phyloP scores from a whole-genome alignment of 2,329 filamentous ascomycete species.

The Simplicillium sp. region DNA sequence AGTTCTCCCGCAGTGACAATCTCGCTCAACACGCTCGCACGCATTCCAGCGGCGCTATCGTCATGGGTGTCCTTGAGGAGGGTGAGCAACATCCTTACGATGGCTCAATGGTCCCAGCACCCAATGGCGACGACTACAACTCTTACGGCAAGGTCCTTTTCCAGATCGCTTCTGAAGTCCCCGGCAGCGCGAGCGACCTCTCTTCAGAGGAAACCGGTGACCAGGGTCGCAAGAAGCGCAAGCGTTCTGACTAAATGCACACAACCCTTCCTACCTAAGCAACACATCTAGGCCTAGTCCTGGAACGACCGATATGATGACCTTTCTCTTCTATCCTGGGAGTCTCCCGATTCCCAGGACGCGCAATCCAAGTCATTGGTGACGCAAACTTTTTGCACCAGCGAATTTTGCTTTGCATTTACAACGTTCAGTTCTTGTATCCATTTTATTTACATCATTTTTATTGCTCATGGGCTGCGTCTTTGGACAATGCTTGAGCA shows the following conservation, averaged over 20 bases:
- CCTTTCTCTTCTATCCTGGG: too few relatives aligned
- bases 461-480: constrained; percentile 15
- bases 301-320: neutral
- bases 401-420: constrained; percentile 6
- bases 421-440: constrained; percentile 32
- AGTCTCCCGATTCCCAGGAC: too few relatives aligned
- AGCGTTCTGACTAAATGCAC: constrained; percentile 54
- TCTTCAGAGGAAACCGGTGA: constrained; percentile 44
- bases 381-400: too few relatives aligned
- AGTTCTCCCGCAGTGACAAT: constrained; percentile 97
- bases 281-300: neutral
- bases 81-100: constrained; percentile 41
- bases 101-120: constrained; percentile 30
- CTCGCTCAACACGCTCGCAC: constrained; percentile 92
- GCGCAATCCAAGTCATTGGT: too few relatives aligned
- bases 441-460: constrained; percentile 25
- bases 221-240: constrained; percentile 54
- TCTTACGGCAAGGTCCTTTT: constrained; percentile 71
- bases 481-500: too few relatives aligned
- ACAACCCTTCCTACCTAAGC: neutral
- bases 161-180: constrained; percentile 66
- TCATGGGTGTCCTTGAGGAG: constrained; percentile 80
- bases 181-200: constrained; percentile 52
- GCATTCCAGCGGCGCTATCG: constrained; percentile 79
- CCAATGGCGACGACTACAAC: constrained; percentile 51